Percentiles rank a stretch among this genome's conserved stretches.
phyloP scores from a whole-genome alignment of 2,329 filamentous ascomycete genomes.

The Botrytis tulipae region DNA sequence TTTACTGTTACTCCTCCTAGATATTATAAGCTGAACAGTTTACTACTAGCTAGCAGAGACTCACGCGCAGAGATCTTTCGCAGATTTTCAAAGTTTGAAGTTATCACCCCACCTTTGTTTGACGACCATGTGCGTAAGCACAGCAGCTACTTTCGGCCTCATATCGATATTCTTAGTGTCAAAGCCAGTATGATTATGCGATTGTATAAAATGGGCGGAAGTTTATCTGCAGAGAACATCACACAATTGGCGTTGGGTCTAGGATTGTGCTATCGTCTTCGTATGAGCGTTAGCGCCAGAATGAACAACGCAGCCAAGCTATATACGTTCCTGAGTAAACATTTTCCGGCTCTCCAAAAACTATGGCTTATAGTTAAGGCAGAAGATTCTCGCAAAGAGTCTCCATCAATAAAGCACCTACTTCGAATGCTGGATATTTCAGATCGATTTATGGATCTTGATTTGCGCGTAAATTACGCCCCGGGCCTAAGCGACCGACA shows the following conservation, averaged over 20 bases:
- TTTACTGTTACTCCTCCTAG: no score
- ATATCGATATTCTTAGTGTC: not conserved
- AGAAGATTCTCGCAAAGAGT: rapidly evolving
- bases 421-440: not conserved
- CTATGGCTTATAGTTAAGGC: not conserved
- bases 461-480: not conserved
- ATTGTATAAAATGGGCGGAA: not conserved
- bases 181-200: rapidly evolving
- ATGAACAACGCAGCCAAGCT: not conserved
- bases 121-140: rapidly evolving
- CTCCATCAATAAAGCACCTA: not conserved
- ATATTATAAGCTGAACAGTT: not conserved
- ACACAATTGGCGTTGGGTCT: not conserved
- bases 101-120: not conserved
- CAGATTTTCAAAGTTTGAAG: not conserved
- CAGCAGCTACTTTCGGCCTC: not conserved
- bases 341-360: not conserved
- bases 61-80: not conserved
- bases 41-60: not conserved
- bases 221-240: not conserved
- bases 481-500: not conserved
- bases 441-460: not conserved
- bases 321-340: not conserved
- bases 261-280: not conserved
- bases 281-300: rapidly evolving